Base-by-base conservation (phyloP, 2,329 filamentous ascomycete genomes). In the Neoscytalidium dimidiatum region DNA sequence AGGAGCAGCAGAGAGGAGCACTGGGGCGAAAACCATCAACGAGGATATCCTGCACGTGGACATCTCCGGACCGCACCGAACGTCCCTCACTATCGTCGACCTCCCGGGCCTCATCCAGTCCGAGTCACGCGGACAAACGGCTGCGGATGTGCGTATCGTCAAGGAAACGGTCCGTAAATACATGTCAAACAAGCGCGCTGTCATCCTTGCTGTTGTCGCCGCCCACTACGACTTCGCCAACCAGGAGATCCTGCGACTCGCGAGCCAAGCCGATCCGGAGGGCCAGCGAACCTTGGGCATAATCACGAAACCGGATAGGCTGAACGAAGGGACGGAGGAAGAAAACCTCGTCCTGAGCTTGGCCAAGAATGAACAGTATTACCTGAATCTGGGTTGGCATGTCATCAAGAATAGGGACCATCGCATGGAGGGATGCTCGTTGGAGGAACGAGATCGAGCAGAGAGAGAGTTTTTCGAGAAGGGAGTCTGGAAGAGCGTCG, bases 131-230 rank as follows among this genome's bases (percentile, higher is more conserved):
- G 43, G 66, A 0, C 75, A 80, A 38, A 73, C 71, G 0, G 69
- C 71, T 1, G 68, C 69, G 5, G 79, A 81, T 56, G 70, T 71
- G 9, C 68, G 73, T 4, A 66, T 73, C 0, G 71, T 81, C 19
- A 67, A 68, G 7, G 64, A 67, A 3, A 67, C 81, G n/a, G 80
- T 83, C 0, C 71, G 82, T 2, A 73, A 74, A 0, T 91, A 91
- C 68, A 87, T 90, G 80, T 69, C 70, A n/a, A 79, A 84, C 29
- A 71, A 77, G 13, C 80, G 85, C n/a, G 89, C 81, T 69, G 86
- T 90, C 62, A 86, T 89, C 1, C 74, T 89, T 0, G 83, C 85
- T 0, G 75, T 80, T 0, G 70, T 80, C 0, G 77, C 75, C 1
- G 77, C 78, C 0, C 76, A 75, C 61, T 75, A 77, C 14, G 80